Evolutionary conservation across 2,329 filamentous ascomycete genomes (phyloP).

Genomic region (Aspergillus pseudotamarii): DNA sequence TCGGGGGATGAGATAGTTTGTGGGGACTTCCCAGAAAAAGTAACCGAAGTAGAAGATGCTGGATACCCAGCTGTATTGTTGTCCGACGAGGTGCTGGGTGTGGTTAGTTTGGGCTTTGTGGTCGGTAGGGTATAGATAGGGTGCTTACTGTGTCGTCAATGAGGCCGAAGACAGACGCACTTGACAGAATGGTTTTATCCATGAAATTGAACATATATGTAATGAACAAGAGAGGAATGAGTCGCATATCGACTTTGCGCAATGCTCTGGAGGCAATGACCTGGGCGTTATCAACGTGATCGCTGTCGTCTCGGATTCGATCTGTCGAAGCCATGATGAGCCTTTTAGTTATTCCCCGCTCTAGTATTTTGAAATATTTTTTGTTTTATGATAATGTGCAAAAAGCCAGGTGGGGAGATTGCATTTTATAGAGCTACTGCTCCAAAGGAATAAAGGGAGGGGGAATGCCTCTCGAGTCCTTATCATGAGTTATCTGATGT

Average conservation of each 20-base stretch:
- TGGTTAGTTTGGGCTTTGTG: neutral
- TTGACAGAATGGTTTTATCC: slow-evolving; percentile 62
- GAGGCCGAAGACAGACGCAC: slow-evolving; percentile 60
- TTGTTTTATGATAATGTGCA: neutral
- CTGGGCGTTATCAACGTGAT: slow-evolving; percentile 9
- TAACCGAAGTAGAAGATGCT: slow-evolving; percentile 59
- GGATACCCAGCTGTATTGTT: slow-evolving; percentile 56
- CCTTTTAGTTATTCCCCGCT: neutral
- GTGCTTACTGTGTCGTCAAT: slow-evolving; percentile 44
- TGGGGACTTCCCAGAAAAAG: slow-evolving; percentile 45
- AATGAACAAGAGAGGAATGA: slow-evolving; percentile 60
- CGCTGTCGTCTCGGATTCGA: neutral
- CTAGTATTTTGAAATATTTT: neutral
- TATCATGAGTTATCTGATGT: neutral
- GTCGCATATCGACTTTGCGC: slow-evolving; percentile 58
- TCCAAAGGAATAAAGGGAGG: neutral
- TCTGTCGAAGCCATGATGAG: neutral
- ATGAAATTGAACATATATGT: slow-evolving; percentile 65
- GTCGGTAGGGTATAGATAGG: too few species aligned
- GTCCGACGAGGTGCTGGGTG: slow-evolving; percentile 47
- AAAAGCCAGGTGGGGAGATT: neutral
- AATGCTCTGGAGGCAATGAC: slow-evolving; percentile 39
- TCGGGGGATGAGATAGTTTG: slow-evolving; percentile 46
- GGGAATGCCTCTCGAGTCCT: neutral
- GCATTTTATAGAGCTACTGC: neutral